Percentiles rank a stretch among this genome's conserved stretches.
These are phyloP conservation scores for Cystobasidiaceae sp. DNA, from an alignment of 1,284 basidiomycete genomes.

Conservation along the genomic window DNA sequence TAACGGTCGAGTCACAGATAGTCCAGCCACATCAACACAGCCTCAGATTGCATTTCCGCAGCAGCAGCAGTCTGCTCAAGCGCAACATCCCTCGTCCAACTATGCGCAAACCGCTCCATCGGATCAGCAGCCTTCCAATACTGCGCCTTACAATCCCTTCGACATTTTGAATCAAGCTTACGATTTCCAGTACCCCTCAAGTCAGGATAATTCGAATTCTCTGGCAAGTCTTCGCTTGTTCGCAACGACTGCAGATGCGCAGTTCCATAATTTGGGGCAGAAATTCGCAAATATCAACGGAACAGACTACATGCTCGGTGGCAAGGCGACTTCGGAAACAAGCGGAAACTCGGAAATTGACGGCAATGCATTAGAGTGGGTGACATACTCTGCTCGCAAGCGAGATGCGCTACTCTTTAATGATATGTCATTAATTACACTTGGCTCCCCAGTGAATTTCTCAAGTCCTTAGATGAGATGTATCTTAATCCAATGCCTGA, in stretches of 20 bases:
- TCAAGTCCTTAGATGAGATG: constrained; percentile 66
- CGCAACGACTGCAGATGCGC: constrained; percentile 26
- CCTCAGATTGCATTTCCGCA: no score
- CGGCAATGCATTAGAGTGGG: constrained; percentile 24
- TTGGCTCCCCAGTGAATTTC: constrained; percentile 59
- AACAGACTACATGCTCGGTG: no score
- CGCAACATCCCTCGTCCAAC: no score
- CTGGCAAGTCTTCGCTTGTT: constrained; percentile 26
- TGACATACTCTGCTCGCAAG: no score
- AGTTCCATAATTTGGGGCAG: constrained; percentile 11
- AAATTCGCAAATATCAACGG: no score
- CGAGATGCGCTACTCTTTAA: no score
- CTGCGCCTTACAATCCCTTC: constrained; percentile 15
- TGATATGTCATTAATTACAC: not conserved
- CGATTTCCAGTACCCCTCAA: constrained; percentile 18
- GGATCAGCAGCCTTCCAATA: no score
- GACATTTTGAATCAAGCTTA: constrained; percentile 21
- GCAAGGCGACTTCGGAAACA: constrained; percentile 23
- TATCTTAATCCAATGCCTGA: constrained; percentile 23
- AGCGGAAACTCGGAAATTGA: constrained; percentile 32
- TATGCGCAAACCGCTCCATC: no score
- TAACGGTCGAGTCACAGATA: no score
- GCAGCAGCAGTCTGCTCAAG: no score
- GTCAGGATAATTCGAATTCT: not conserved
- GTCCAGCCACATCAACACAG: no score